Percentiles rank a stretch among this genome's conserved stretches.
phyloP scores from a whole-genome alignment of 768 basidiomycete species.

The Podaxis sp. region DNA sequence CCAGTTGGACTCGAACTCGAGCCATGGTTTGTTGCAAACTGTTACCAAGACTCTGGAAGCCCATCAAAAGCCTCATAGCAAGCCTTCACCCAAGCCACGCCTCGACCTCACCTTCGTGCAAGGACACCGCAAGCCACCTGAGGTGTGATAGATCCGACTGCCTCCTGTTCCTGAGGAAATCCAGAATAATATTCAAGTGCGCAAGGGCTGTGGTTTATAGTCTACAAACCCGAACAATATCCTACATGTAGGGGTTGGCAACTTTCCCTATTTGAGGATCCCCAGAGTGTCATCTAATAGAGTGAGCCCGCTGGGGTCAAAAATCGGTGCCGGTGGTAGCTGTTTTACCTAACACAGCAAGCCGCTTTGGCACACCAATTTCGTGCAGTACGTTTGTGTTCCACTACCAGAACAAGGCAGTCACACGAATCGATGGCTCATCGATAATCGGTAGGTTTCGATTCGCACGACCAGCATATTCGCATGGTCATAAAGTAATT shows the following conservation, averaged over 20 bases:
- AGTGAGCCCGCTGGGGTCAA: background rate
- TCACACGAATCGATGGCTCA: background rate
- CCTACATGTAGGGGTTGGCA: background rate
- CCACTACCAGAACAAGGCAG: background rate
- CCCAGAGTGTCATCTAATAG: background rate
- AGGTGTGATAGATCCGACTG: slow-evolving; percentile 5
- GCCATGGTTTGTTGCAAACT: background rate
- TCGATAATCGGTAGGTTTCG: background rate
- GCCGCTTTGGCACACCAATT: background rate
- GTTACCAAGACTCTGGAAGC: background rate
- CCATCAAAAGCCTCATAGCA: slow-evolving; percentile 2
- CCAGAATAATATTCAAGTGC: background rate
- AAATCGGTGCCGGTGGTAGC: background rate
- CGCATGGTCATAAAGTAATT: background rate
- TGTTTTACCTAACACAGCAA: background rate
- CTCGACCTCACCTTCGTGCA: background rate
- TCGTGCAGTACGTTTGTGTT: background rate
- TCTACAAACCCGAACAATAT: background rate
- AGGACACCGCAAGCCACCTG: background rate
- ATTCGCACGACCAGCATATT: background rate
- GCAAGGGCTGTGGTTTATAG: background rate
- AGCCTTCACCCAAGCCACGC: background rate
- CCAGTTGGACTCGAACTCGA: background rate
- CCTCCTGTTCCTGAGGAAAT: background rate
- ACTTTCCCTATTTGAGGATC: background rate